Evolutionary conservation across 2,329 filamentous ascomycete genomes (phyloP), one percentile per base, ranked within the genome.

Genomic region (Apiospora arundinis): DNA sequence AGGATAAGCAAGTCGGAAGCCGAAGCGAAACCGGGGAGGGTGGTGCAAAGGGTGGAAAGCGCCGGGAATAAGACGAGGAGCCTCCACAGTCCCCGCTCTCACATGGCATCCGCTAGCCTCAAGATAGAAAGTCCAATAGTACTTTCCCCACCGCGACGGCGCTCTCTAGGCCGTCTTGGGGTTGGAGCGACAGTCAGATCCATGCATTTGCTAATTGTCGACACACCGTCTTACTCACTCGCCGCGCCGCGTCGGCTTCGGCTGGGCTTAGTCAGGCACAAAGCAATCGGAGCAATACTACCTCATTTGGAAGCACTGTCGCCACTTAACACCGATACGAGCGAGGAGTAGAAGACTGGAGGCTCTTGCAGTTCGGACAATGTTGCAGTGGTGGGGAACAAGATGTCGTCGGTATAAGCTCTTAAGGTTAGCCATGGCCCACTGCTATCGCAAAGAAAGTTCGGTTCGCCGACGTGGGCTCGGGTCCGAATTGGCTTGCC

Each of bases 81-180:
- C 18, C 28, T 14, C 56, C 56, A 63, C 56, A n/a, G 56, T 12
- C 56, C 32, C 56, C 56, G 56, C 56, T 63, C 56, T 63, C 18
- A 21, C 18, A 37, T 37, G 32, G 32, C 32, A 63, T 14, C 56
- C 56, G 56, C 56, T 63, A 63, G 21, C 56, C 56, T 63, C 56
- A 63, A 63, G 2, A 63, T 12, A 40, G 56, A n/a, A 63, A 63
- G 56, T 63, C 56, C 32, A 40, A 40, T n/a, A 11, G 9, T n/a
- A 11, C 52, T 25, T 11, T 63, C 56, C 21, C 56, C 56, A 63
- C 56, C 56, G 32, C 21, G 12, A n/a, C 1, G 32, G 12, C 12
- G 56, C 32, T 40, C 40, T 63, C 56, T 63, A 63, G 56, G 21
- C 56, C 56, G 4, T n/a, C 18, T 63, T 63, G 37, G 56, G 56